Evolutionary conservation across 148 eudicot species (phyloP).

Genomic region (Nepenthes mirabilis): DNA sequence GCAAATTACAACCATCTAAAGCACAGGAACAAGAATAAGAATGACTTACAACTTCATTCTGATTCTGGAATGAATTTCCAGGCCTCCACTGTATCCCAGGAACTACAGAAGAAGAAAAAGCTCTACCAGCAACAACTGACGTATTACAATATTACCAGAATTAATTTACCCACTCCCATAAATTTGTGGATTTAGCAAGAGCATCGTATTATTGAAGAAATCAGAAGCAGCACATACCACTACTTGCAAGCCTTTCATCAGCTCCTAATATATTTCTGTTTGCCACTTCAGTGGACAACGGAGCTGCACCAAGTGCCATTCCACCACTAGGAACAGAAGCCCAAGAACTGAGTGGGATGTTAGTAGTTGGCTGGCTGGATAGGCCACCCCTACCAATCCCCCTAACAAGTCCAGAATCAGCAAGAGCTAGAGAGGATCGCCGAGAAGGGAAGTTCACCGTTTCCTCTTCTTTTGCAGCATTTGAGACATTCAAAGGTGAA

Average conservation of each 20-base stretch:
- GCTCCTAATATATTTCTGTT: slow-evolving; percentile 65
- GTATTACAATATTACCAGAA: slow-evolving; percentile 27
- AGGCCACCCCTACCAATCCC: slow-evolving; percentile 56
- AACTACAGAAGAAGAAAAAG: slow-evolving; percentile 39
- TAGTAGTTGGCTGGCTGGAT: slow-evolving; percentile 40
- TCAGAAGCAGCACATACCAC: slow-evolving; percentile 40
- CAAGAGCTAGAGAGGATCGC: slow-evolving; percentile 56
- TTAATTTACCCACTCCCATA: slow-evolving; percentile 29
- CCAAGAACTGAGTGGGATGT: slow-evolving; percentile 38
- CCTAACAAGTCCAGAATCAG: slow-evolving; percentile 39
- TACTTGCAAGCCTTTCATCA: slow-evolving; percentile 70
- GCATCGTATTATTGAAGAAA: slow-evolving; percentile 29
- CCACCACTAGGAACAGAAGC: slow-evolving; percentile 40
- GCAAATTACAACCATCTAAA: no score
- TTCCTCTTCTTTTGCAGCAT: slow-evolving; percentile 65
- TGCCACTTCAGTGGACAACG: slow-evolving; percentile 53
- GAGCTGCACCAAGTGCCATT: slow-evolving; percentile 37
- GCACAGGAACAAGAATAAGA: neutral
- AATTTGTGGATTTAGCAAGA: slow-evolving; percentile 23
- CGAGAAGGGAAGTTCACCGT: slow-evolving; percentile 40
- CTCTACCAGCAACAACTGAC: neutral
- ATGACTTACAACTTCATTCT: slow-evolving; percentile 57
- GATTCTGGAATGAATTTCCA: slow-evolving; percentile 81
- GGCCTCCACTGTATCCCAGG: slow-evolving; percentile 97
- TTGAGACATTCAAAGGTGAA: slow-evolving; percentile 39